A percentile compares a stretch with the other conserved stretches of the same genome.
phyloP scores from a whole-genome alignment of 192 early-diverging fungal genomes.

The Pecoramyces ruminantium region DNA sequence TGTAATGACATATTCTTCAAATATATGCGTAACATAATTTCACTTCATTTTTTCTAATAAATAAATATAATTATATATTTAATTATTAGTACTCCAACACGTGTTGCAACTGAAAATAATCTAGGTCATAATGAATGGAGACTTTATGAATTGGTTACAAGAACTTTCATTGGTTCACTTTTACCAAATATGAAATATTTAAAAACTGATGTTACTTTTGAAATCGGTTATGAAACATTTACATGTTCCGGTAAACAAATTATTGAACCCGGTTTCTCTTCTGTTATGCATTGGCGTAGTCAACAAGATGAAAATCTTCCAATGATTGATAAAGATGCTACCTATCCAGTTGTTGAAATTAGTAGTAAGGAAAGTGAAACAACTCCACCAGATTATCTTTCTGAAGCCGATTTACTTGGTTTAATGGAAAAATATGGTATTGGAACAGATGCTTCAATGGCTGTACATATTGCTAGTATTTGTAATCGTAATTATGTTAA shows the following conservation, averaged over 20 bases:
- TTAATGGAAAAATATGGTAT: conserved; percentile 27
- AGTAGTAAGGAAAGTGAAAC: conserved; percentile 22
- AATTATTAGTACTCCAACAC: conserved; percentile 26
- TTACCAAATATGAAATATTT: conserved; percentile 20
- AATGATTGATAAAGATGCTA: conserved; percentile 11
- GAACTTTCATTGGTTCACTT: conserved; percentile 19
- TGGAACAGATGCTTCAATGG: conserved; percentile 32
- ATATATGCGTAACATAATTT: no score
- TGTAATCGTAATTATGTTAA: conserved; percentile 28
- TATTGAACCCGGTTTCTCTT: conserved; percentile 6
- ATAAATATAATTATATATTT: no score
- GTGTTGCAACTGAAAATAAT: conserved; percentile 19
- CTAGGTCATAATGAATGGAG: conserved; percentile 19
- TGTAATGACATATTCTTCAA: no score
- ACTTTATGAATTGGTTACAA: conserved; percentile 23
- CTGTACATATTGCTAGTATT: conserved; percentile 31
- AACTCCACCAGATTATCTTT: conserved; percentile 29
- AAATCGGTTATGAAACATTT: conserved; percentile 17
- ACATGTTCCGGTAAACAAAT: conserved; percentile 15
- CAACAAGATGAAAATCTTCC: conserved; percentile 15
- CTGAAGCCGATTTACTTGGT: conserved; percentile 17
- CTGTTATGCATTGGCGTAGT: conserved; percentile 19
- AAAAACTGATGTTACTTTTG: conserved; percentile 11
- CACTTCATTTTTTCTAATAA: no score
- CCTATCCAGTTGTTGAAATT: conserved; percentile 5